A percentile compares a stretch with the other conserved stretches of the same genome.
Conservation (phyloP, 2,329 filamentous ascomycete species). For the Achaetomium macrosporum region DNA sequence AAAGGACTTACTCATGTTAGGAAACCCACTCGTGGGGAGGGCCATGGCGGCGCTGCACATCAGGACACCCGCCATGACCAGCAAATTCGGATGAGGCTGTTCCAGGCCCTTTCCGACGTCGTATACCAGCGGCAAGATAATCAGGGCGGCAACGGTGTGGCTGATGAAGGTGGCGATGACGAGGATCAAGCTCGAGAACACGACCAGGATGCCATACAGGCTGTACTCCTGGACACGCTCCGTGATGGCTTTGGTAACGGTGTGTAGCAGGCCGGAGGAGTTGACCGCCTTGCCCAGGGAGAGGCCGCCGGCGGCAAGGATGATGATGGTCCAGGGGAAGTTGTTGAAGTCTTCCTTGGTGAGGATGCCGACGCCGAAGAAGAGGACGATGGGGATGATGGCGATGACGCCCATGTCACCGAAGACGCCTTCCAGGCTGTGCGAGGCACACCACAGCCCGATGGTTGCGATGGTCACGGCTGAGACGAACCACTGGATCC, state of each 20-base stretch:
- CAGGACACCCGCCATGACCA: constrained; percentile 90
- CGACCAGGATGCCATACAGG: constrained; percentile 78
- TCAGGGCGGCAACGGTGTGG: constrained; percentile 92
- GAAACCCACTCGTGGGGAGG: constrained; percentile 90
- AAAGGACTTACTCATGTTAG: constrained; percentile 91
- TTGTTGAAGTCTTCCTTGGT: constrained; percentile 99
- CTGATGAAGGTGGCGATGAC: constrained; percentile 97
- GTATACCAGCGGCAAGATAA: constrained; percentile 84
- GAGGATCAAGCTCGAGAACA: constrained; percentile 78
- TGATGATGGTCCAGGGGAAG: constrained; percentile 99
- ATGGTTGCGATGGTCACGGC: constrained; percentile 80
- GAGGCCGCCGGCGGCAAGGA: constrained; percentile 87
- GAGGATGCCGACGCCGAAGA: constrained; percentile 92
- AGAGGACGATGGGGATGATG: constrained; percentile 89
- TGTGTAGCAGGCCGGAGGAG: constrained; percentile 84
- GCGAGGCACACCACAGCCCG: constrained; percentile 82
- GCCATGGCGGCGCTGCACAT: constrained; percentile 99
- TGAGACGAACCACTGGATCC: constrained; percentile 89
- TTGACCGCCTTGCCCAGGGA: constrained; percentile 92
- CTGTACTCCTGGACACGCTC: constrained; percentile 67
- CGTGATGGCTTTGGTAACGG: constrained; percentile 75
- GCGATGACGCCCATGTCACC: constrained; percentile 98
- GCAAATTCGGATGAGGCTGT: constrained; percentile 83
- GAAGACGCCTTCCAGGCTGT: constrained; percentile 80
- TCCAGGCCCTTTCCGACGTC: constrained; percentile 81